A percentile compares a stretch with the other conserved stretches of the same genome.
Evolutionary conservation across 176 grass and related monocot species (phyloP).

Genomic region (Oryza brachyantha): DNA sequence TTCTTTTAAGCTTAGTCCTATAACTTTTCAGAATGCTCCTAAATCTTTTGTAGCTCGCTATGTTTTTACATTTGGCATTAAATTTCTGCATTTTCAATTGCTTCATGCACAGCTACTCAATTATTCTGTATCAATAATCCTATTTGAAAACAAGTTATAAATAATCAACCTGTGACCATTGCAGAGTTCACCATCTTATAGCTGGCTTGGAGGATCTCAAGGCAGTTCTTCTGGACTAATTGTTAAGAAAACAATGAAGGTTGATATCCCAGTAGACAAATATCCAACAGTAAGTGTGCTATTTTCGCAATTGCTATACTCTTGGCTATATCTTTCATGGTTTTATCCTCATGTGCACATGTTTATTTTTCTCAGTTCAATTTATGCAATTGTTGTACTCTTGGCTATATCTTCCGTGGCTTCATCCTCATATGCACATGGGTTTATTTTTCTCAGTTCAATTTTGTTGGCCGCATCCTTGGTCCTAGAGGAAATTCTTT

Average conservation of each 20-base stretch:
- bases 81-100: not conserved
- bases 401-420: slow-evolving; percentile 20
- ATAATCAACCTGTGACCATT: slow-evolving; percentile 31
- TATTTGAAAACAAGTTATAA: slow-evolving; percentile 21
- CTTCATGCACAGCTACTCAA: not conserved
- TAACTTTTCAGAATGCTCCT: not conserved
- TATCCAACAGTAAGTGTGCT: slow-evolving; percentile 87
- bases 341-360: not conserved
- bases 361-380: slow-evolving; percentile 67
- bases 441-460: slow-evolving; percentile 61
- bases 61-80: slow-evolving; percentile 14
- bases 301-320: not conserved
- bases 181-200: slow-evolving; percentile 87
- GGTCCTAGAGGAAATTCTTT: slow-evolving; percentile 97
- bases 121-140: not conserved
- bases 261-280: slow-evolving; percentile 86
- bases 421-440: not conserved
- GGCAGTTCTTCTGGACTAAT: slow-evolving; percentile 80
- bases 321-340: slow-evolving; percentile 26
- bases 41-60: not conserved
- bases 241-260: slow-evolving; percentile 94
- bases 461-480: slow-evolving; percentile 93
- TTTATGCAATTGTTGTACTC: slow-evolving; percentile 31
- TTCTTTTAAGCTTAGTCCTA: slow-evolving; percentile 23
- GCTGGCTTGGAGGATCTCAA: slow-evolving; percentile 89